A percentile compares a stretch with the other conserved stretches of the same genome.
Conservation (phyloP, 2,329 filamentous ascomycete species). For the Exophiala dermatitidis region DNA sequence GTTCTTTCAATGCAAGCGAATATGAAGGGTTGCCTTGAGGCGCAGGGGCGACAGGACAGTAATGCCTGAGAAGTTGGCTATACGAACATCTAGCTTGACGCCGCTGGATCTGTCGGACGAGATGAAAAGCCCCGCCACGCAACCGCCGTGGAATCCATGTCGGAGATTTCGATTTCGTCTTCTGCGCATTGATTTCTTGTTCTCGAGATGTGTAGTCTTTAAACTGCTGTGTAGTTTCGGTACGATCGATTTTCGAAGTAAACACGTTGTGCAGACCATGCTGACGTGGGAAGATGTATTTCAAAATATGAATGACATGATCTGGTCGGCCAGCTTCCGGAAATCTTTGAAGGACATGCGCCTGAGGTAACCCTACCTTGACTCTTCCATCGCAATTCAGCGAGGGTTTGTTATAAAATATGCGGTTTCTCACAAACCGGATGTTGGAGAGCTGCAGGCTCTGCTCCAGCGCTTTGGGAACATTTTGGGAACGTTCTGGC, state of each 20-base stretch:
- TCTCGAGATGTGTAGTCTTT: constrained; percentile 84
- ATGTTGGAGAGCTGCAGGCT: constrained; percentile 4
- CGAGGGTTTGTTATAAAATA: constrained; percentile 73
- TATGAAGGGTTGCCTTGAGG: background rate
- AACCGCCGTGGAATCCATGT: constrained; percentile 44
- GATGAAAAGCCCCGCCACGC: constrained; percentile 50
- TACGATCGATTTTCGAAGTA: constrained; percentile 56
- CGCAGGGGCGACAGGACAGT: constrained; percentile 55
- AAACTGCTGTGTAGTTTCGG: constrained; percentile 62
- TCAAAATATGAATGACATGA: constrained; percentile 66
- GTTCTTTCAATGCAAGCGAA: constrained; percentile 32
- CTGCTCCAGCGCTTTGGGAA: background rate
- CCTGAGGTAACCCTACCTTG: constrained; percentile 68
- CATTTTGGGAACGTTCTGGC: background rate
- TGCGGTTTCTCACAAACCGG: constrained; percentile 67
- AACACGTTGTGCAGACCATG: constrained; percentile 93
- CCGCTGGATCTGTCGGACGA: constrained; percentile 63
- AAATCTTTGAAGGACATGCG: constrained; percentile 75
- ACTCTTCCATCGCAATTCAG: constrained; percentile 62
- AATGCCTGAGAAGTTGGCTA: constrained; percentile 65
- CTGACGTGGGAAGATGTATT: constrained; percentile 88
- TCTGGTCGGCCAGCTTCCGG: constrained; percentile 41
- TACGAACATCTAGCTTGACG: constrained; percentile 73
- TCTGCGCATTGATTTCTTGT: constrained; percentile 56
- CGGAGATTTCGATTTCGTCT: constrained; percentile 3